These are phyloP conservation scores for Prunus yedoensis DNA, from an alignment of 331 rosid species.

Conservation along the genomic window DNA sequence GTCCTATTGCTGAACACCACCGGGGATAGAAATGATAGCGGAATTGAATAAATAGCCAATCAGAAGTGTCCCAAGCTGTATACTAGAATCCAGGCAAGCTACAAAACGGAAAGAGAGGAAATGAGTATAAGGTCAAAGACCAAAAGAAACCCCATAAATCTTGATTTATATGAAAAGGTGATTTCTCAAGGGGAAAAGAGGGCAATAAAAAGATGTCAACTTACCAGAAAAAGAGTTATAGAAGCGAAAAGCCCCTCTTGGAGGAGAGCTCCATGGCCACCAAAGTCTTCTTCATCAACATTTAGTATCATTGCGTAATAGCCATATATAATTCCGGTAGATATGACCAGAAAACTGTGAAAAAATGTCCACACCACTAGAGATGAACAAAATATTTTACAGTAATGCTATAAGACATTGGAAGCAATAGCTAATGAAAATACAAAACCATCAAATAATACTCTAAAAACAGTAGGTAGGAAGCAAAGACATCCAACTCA, in stretches of 20 bases:
- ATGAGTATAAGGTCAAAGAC: constrained; percentile 5
- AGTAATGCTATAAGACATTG: neutral
- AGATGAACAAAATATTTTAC: neutral
- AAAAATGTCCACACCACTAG: neutral
- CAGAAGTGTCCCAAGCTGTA: constrained; percentile 97
- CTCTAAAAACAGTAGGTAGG: neutral
- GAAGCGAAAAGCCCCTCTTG: constrained; percentile 99
- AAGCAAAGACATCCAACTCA: neutral
- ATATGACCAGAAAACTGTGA: constrained; percentile 49
- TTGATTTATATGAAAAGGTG: neutral
- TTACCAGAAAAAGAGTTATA: constrained; percentile 89
- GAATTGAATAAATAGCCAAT: constrained; percentile 30
- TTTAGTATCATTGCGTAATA: constrained; percentile 79
- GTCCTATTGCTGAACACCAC: constrained; percentile 9
- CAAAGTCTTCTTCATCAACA: constrained; percentile 95
- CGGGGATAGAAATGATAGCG: constrained; percentile 3
- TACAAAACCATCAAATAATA: neutral
- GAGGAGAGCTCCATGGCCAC: constrained; percentile 98
- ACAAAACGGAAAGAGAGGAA: constrained; percentile 27
- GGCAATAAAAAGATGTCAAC: neutral
- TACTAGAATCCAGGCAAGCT: constrained; percentile 91
- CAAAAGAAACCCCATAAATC: neutral
- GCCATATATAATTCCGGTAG: constrained; percentile 54
- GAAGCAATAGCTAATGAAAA: neutral
- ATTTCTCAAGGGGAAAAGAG: neutral